phyloP scores from a whole-genome alignment of 2,329 filamentous ascomycete genomes.

The Diplodia sapinea region DNA sequence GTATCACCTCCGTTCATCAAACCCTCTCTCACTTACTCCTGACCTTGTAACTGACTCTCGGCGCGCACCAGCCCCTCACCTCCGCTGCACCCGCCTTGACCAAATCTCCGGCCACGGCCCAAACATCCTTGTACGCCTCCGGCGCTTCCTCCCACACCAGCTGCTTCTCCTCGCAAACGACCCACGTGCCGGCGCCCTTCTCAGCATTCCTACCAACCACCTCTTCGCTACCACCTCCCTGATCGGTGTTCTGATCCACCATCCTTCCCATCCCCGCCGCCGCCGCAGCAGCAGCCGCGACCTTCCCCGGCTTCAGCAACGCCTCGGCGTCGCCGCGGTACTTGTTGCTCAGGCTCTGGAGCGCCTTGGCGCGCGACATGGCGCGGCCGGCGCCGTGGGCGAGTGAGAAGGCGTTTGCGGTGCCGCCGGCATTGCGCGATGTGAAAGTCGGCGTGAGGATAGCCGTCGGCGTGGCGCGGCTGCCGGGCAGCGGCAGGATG shows the following conservation, averaged over 20 bases:
- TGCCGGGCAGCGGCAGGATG: conserved; percentile 47
- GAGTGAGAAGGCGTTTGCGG: conserved; percentile 44
- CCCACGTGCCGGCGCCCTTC: conserved; percentile 42
- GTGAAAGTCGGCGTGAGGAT: conserved; percentile 45
- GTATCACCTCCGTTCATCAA: not conserved
- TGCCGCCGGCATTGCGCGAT: conserved; percentile 38
- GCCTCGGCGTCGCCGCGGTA: conserved; percentile 41
- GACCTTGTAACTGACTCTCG: conserved; percentile 49
- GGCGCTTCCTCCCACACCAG: conserved; percentile 49
- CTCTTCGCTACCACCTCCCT: not conserved
- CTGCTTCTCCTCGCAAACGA: conserved; percentile 48
- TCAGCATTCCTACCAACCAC: conserved; percentile 23
- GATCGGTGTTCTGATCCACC: too few species aligned
- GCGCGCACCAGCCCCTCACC: conserved; percentile 43
- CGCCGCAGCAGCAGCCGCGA: not conserved
- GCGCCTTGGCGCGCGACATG: conserved; percentile 47
- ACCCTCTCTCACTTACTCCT: conserved; percentile 38
- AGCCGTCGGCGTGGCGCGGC: conserved; percentile 48
- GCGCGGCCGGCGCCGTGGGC: conserved; percentile 48
- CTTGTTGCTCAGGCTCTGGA: conserved; percentile 41
- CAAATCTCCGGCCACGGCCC: conserved; percentile 46
- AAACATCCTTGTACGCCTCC: conserved; percentile 49
- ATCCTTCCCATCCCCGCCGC: not conserved
- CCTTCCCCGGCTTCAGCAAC: conserved; percentile 37
- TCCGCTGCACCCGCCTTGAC: conserved; percentile 42